Evolutionary conservation across 495 filamentous ascomycete genomes (phyloP).

Genomic region (Evernia prunastri): DNA sequence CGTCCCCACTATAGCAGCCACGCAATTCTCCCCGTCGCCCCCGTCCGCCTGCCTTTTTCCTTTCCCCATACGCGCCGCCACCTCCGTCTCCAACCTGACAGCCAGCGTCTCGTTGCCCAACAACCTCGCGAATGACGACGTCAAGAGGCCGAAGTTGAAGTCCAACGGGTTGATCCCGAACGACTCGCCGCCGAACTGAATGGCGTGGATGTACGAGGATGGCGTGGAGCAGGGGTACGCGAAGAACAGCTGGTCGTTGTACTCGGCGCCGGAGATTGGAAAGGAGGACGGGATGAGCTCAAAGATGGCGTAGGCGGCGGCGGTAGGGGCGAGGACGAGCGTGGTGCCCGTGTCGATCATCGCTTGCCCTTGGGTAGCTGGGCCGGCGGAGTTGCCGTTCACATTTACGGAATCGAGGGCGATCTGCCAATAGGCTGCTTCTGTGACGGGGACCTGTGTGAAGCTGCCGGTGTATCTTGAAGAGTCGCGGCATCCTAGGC

Average conservation of each 20-base stretch:
- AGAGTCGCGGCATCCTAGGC: neutral
- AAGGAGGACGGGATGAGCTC: neutral
- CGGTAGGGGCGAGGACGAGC: neutral
- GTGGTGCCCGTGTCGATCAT: conserved; percentile 3
- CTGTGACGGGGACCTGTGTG: neutral
- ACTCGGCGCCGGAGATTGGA: neutral
- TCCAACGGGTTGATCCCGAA: neutral
- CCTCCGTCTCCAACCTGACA: neutral
- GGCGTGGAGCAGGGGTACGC: neutral
- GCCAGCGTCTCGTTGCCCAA: neutral
- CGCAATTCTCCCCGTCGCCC: neutral
- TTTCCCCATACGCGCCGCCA: neutral
- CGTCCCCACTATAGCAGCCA: neutral
- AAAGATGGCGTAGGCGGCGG: neutral
- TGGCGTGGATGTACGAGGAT: neutral
- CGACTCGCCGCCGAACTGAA: neutral
- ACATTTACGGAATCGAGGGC: neutral
- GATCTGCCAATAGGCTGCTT: neutral
- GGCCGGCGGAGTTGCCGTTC: neutral
- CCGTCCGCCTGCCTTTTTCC: neutral
- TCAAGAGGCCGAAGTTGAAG: neutral
- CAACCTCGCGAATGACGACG: neutral
- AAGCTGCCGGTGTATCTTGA: neutral
- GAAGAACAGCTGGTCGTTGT: neutral
- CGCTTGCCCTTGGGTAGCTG: neutral